Evolutionary conservation across 2,329 filamentous ascomycete genomes (phyloP).

Genomic region (Arthrinium phaeospermum): DNA sequence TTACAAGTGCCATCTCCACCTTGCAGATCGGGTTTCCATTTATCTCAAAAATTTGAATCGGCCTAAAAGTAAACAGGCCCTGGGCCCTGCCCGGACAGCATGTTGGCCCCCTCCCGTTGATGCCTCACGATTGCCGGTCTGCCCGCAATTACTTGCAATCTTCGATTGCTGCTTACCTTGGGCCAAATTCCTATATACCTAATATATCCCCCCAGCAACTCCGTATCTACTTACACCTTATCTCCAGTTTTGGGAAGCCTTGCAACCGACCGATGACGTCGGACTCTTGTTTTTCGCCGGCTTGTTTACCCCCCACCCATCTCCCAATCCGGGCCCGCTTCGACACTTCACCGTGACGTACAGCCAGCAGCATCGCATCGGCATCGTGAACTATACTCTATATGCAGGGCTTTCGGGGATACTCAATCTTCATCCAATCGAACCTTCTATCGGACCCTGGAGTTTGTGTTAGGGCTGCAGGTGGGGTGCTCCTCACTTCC

Average conservation of each 20-base stretch:
- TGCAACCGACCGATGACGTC: background rate
- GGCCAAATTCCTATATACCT: background rate
- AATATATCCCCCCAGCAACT: background rate
- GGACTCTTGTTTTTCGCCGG: background rate
- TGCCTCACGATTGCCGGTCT: constrained; percentile 15
- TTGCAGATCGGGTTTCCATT: constrained; percentile 10
- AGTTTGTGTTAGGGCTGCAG: background rate
- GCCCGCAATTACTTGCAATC: constrained; percentile 5
- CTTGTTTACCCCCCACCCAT: background rate
- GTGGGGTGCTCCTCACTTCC: background rate
- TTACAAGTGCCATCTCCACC: constrained; percentile 12
- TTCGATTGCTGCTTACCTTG: background rate
- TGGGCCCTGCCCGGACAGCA: constrained; percentile 5
- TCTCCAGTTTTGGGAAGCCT: background rate
- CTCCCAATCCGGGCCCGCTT: background rate
- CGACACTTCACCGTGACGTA: background rate
- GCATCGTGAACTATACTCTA: background rate
- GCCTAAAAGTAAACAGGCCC: background rate
- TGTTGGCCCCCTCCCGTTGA: constrained; percentile 1
- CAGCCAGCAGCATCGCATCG: background rate
- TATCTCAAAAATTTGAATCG: background rate
- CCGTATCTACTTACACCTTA: background rate
- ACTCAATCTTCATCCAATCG: background rate
- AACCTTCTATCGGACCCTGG: background rate
- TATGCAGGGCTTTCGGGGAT: background rate